Conservation (phyloP, 1,139 yeast species). For the Kodamaea alishanica region DNA sequence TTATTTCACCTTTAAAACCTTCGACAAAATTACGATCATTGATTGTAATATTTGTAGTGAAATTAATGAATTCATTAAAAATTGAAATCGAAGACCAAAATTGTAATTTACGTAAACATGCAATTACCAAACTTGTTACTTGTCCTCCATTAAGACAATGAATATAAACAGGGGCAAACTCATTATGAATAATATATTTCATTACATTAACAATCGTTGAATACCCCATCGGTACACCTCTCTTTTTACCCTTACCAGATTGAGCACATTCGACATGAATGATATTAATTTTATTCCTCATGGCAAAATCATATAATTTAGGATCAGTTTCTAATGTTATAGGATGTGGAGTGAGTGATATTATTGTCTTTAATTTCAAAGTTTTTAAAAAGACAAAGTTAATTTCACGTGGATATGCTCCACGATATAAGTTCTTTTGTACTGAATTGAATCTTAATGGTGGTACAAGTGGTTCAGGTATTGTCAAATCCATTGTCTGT, state of each 20-base stretch:
- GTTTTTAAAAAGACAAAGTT: constrained; percentile 71
- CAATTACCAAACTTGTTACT: constrained; percentile 76
- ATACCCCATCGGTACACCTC: constrained; percentile 75
- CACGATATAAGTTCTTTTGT: constrained; percentile 70
- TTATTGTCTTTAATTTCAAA: constrained; percentile 63
- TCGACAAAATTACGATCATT: constrained; percentile 84
- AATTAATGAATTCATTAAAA: constrained; percentile 77
- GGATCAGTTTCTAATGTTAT: constrained; percentile 53
- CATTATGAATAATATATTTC: constrained; percentile 55
- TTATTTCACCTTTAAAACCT: constrained; percentile 64
- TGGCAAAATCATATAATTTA: constrained; percentile 49
- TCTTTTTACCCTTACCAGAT: constrained; percentile 70
- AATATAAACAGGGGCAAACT: constrained; percentile 67
- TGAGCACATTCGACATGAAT: constrained; percentile 66
- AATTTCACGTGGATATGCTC: constrained; percentile 79
- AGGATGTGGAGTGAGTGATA: constrained; percentile 78
- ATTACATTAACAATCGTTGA: constrained; percentile 57
- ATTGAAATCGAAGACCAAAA: constrained; percentile 91
- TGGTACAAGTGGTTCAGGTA: constrained; percentile 55
- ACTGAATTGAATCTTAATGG: constrained; percentile 77
- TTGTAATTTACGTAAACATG: constrained; percentile 78
- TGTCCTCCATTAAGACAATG: constrained; percentile 92
- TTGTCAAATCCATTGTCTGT: constrained; percentile 15
- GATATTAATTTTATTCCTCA: constrained; percentile 42
- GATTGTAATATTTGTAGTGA: constrained; percentile 73